phyloP scores from a whole-genome alignment of 371 early-diverging fungal species.

The Mucor indicus region DNA sequence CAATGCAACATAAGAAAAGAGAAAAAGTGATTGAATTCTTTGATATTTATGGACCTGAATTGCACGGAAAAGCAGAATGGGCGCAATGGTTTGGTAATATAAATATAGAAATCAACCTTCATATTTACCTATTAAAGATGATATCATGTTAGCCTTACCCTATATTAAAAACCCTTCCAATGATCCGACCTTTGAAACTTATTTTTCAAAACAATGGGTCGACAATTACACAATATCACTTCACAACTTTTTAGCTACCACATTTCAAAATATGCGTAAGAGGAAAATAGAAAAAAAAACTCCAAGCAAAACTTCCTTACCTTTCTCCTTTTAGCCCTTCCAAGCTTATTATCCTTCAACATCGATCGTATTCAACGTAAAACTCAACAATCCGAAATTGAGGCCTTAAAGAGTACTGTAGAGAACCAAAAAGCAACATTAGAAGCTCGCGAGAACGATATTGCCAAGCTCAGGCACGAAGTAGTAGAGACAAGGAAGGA shows the following conservation, averaged over 20 bases:
- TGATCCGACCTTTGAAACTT: slow-evolving; percentile 61
- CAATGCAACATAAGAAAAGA: slow-evolving; percentile 57
- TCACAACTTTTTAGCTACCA: slow-evolving; percentile 65
- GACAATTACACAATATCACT: slow-evolving; percentile 64
- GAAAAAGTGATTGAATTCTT: slow-evolving; percentile 65
- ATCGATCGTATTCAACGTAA: slow-evolving; percentile 57
- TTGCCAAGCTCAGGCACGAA: slow-evolving; percentile 42
- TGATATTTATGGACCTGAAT: slow-evolving; percentile 57
- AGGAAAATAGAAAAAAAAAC: neutral
- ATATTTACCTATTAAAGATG: no score
- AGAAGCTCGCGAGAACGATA: slow-evolving; percentile 54
- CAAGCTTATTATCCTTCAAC: slow-evolving; percentile 59
- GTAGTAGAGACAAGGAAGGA: slow-evolving; percentile 41
- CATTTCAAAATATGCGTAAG: slow-evolving; percentile 70
- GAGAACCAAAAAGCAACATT: slow-evolving; percentile 50
- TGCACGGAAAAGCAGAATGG: slow-evolving; percentile 63
- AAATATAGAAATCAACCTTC: no score
- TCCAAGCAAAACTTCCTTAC: neutral
- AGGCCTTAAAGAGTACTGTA: slow-evolving; percentile 48
- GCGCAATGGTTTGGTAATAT: slow-evolving; percentile 65
- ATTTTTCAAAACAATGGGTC: slow-evolving; percentile 66
- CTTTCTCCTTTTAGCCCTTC: slow-evolving; percentile 41
- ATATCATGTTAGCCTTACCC: slow-evolving; percentile 55
- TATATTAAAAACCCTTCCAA: slow-evolving; percentile 63
- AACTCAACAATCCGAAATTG: slow-evolving; percentile 57